phyloP scores from a whole-genome alignment of 495 filamentous ascomycete species.

The Aspergillus cavernicola region DNA sequence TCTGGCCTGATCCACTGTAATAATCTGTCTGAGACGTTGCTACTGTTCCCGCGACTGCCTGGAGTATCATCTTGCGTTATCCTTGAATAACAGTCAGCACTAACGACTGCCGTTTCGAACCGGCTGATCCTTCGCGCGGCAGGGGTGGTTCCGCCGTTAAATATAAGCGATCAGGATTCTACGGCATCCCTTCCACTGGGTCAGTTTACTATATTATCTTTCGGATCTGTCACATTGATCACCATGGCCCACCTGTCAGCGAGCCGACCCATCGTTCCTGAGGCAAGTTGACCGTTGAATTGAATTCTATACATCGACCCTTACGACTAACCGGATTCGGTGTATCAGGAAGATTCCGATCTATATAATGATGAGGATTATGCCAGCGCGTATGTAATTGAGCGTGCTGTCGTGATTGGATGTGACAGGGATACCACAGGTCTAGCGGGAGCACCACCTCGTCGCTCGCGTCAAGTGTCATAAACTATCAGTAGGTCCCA shows the following conservation, averaged over 20 bases:
- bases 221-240: slow-evolving; percentile 5
- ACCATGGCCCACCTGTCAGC: not conserved
- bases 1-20: not conserved
- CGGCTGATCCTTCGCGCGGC: slow-evolving; percentile 5
- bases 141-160: slow-evolving; percentile 2
- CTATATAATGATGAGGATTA: slow-evolving; percentile 12
- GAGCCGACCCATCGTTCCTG: slow-evolving; percentile 10
- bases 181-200: not conserved
- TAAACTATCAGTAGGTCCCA: slow-evolving; percentile 13
- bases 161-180: slow-evolving; percentile 9
- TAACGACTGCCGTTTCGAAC: not conserved
- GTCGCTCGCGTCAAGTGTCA: slow-evolving; percentile 12
- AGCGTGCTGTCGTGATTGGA: not conserved
- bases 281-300: not conserved
- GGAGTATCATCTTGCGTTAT: not conserved
- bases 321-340: not conserved
- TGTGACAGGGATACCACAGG: not conserved
- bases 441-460: slow-evolving; percentile 6
- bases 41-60: not conserved
- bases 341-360: slow-evolving; percentile 3
- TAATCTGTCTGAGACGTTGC: not conserved
- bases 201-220: not conserved
- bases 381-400: slow-evolving; percentile 3
- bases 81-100: not conserved
- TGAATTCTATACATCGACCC: not conserved